Conservation (phyloP, 805 yeast species). For the Debaryomyces prosopidis region DNA sequence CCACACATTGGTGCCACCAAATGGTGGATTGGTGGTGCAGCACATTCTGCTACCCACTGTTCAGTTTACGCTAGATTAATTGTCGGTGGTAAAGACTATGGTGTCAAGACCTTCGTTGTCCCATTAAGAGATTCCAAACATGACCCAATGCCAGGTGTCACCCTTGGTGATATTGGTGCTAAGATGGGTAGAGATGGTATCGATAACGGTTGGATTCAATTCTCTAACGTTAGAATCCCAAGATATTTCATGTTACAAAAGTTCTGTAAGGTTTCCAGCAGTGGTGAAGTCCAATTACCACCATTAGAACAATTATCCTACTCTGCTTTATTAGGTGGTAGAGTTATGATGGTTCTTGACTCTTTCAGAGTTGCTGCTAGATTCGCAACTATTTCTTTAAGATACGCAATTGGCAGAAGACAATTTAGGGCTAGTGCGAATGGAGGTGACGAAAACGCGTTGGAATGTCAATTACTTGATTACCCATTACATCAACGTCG, state of each 20-base stretch:
- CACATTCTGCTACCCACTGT: constrained; percentile 47
- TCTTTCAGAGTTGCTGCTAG: constrained; percentile 44
- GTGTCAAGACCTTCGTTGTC: constrained; percentile 47
- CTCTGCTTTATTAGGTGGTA: constrained; percentile 44
- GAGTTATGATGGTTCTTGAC: constrained; percentile 46
- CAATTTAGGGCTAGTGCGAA: constrained; percentile 39
- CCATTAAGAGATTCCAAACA: constrained; percentile 47
- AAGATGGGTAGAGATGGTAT: constrained; percentile 52
- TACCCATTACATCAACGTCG: constrained; percentile 48
- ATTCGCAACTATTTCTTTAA: constrained; percentile 42
- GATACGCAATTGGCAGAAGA: constrained; percentile 48
- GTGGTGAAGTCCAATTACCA: constrained; percentile 42
- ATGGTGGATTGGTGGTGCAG: constrained; percentile 55
- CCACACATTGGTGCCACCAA: constrained; percentile 51
- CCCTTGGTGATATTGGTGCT: constrained; percentile 48
- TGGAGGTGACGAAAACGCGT: constrained; percentile 18
- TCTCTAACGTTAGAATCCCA: constrained; percentile 43
- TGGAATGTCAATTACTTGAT: constrained; percentile 44
- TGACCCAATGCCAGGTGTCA: constrained; percentile 43
- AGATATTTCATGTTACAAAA: constrained; percentile 48
- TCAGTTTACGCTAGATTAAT: constrained; percentile 43
- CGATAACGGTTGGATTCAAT: constrained; percentile 52
- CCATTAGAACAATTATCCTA: constrained; percentile 48
- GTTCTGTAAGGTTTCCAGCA: constrained; percentile 40
- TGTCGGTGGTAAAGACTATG: constrained; percentile 46